phyloP scores from a whole-genome alignment of 2,329 filamentous ascomycete species.

The Sclerotiophoma versabilis region DNA sequence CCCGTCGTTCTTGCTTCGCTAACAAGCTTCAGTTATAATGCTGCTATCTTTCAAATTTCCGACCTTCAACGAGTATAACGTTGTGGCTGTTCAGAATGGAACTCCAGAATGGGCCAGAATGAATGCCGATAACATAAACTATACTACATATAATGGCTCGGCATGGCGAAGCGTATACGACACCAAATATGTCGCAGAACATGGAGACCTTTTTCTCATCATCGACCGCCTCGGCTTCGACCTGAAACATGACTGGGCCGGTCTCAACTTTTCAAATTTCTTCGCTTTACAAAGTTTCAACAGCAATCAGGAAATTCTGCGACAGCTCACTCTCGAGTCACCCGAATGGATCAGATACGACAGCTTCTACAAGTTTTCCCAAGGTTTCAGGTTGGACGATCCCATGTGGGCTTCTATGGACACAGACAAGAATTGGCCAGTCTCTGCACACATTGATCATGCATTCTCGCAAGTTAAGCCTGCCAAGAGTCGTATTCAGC shows the following conservation, averaged over 20 bases:
- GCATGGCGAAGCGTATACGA: conserved; percentile 7
- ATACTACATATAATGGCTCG: neutral
- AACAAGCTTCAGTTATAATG: conserved; percentile 29
- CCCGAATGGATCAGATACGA: neutral
- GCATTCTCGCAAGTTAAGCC: conserved; percentile 10
- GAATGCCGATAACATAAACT: neutral
- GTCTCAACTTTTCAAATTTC: neutral
- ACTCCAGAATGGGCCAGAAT: conserved; percentile 4
- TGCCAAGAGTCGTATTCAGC: conserved; percentile 20
- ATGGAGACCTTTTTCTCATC: conserved; percentile 16
- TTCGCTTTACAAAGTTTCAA: neutral
- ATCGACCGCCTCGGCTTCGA: conserved; percentile 15
- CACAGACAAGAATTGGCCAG: neutral
- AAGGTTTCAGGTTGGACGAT: no score
- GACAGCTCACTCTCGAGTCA: neutral
- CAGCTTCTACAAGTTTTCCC: no score
- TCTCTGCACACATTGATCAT: conserved; percentile 6
- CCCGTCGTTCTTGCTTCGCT: neutral
- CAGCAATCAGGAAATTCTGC: neutral
- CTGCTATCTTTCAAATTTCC: conserved; percentile 25
- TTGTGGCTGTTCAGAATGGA: conserved; percentile 9
- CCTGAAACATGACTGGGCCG: neutral
- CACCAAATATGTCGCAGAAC: conserved; percentile 6
- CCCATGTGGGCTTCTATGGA: no score
- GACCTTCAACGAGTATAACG: conserved; percentile 21